Evolutionary conservation across 2,329 filamentous ascomycete species (phyloP), one percentile per base, ranked within the genome.

Genomic region (Lachnellula hyalina): DNA sequence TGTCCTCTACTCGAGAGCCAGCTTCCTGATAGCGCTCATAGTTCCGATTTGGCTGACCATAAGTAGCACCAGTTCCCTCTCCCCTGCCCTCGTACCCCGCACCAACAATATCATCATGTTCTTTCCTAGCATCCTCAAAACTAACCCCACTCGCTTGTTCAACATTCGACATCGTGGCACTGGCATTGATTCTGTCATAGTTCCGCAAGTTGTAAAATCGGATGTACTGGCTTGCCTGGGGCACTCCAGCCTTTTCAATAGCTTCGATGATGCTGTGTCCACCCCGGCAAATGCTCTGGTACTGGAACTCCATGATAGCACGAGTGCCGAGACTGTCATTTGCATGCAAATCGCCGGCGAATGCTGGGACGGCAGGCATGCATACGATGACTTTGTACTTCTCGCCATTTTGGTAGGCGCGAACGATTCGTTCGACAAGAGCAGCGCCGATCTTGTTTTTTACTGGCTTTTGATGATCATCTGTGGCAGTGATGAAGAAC

Each of bases 281-380:
- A 34, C 88, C 87, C 36, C 89, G 83, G 70, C 83, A 87, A 72
- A 94, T 94, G 50, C 83, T 87, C 65, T 83, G 78, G 72, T 94
- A 93, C 68, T 94, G 89, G 70, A 87, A 93, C 68, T 94, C 89
- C 87, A 94, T 92, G 65, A 95, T 93, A 5, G 89, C 90, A 36
- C 90, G 78, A 0, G 89, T 94, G 21, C 87, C 87, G 1, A 93
- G 75, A 8, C 86, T 84, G 21, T 82, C 85, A 51, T 92, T 86
- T 0, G 79, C 79, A 64, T 87, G 82, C 48, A 95, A 76, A 63
- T 94, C 89, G 4, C 90, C 90, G 1, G 90, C 87, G 66, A 95
- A 95, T 2, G 84, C 90, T 7, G 89, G 90, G 0, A 95, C 85
- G 1, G 88, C 82, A 0, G 89, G 89, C 72, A 94, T 94, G 55